A percentile compares a stretch with the other conserved stretches of the same genome.
Evolutionary conservation across 2,329 filamentous ascomycete species (phyloP).

Genomic region (Colletotrichum cordylinicola): DNA sequence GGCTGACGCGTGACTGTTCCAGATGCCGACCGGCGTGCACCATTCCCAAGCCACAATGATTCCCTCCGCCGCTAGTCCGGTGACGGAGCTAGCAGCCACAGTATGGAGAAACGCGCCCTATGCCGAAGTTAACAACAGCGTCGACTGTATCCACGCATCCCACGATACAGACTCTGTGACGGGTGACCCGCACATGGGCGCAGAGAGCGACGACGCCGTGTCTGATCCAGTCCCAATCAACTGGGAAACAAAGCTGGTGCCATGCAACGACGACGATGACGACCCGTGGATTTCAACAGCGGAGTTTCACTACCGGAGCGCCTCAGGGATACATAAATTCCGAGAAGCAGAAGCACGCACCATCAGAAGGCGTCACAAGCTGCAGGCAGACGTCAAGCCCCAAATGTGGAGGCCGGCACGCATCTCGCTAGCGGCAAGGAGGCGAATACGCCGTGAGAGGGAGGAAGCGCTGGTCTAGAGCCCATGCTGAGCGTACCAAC

Average conservation of each 20-base stretch:
- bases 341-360: not conserved
- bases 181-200: not conserved
- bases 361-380: too few relatives aligned
- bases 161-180: not conserved
- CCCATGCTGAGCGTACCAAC: not conserved
- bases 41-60: accelerated
- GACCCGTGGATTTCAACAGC: not conserved
- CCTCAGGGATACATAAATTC: not conserved
- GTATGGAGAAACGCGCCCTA: accelerated
- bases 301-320: not conserved
- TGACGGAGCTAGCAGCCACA: not conserved
- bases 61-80: not conserved
- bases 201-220: not conserved
- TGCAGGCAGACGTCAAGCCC: accelerated
- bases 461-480: not conserved
- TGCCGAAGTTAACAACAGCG: accelerated
- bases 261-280: not conserved
- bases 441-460: not conserved
- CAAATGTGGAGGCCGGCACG: not conserved
- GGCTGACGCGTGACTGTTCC: not conserved
- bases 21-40: not conserved
- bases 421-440: not conserved
- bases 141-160: accelerated
- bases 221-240: not conserved
- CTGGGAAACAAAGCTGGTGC: not conserved